Evolutionary conservation across 768 basidiomycete genomes (phyloP), one percentile per base, ranked within the genome.

Genomic region (Mycena crocata): DNA sequence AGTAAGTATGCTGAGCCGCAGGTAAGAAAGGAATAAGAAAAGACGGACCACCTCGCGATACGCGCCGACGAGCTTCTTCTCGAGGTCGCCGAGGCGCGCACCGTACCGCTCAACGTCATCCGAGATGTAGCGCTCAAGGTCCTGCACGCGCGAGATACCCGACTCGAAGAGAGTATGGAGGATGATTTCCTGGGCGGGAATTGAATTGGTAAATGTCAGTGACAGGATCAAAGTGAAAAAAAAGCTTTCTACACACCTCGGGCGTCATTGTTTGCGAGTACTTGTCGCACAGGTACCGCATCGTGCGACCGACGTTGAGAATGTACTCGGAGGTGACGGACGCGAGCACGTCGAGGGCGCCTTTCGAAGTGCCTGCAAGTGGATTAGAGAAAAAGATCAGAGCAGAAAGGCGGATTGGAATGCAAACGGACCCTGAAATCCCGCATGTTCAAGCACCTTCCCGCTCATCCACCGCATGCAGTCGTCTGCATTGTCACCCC

Each of bases 81-180:
- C 92, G 55, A 96, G 81, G 48, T 96, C 96, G 2, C 77, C 73
- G 24, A 99, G 79, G 52, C 94, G 88, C 12, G 84, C 77, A 10
- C 94, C 93, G 73, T 97, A 91, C 48, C 93, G 86, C 71, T 94
- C 83, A 42, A 99, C 85, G 66, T 98, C 97, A 66, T 98, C 96
- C 52, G 88, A 88, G 74, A 98, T 88, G 75, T 98, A 96, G 15
- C 90, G 85, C 71, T 96, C 94, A 1, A 99, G 86, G 67, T 93
- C 91, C 72, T 89, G 85, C 12, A 95, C 81, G 60, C 89, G 86
- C 0, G 93, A 88, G 9, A 87, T 89, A 6, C 96, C 96, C 65
- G 92, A 93, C 79, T 98, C 95, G 70, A 96, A 94, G 21, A 98
- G 81, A 0, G 94, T 92, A 76, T 97, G 95, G 2, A 96, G 85